Conservation (phyloP, 176 grass and related monocot genomes). For the Leersia perrieri region DNA sequence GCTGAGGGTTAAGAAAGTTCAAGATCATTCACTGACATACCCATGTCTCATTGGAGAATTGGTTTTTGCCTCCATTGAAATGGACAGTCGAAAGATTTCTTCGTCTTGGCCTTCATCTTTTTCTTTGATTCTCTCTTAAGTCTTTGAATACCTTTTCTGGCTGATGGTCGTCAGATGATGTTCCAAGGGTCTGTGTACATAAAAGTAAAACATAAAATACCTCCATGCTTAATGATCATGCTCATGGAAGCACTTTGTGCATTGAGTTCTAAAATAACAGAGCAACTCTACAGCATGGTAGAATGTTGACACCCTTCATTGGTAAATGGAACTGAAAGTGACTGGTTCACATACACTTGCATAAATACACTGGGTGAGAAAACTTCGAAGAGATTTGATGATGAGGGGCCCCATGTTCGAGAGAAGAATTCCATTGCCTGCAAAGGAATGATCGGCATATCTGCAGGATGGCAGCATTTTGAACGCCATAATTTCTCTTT, state of each 20-base stretch:
- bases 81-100: background rate
- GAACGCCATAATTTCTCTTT: constrained; percentile 48
- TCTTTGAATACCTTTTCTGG: background rate
- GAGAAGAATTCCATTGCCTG: constrained; percentile 84
- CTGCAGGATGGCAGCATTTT: constrained; percentile 35
- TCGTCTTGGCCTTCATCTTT: background rate
- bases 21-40: constrained; percentile 8
- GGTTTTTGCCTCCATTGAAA: background rate
- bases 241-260: background rate
- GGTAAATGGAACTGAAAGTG: constrained; percentile 20
- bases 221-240: background rate
- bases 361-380: constrained; percentile 65
- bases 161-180: constrained; percentile 13
- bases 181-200: constrained; percentile 27
- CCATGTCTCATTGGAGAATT: constrained; percentile 38
- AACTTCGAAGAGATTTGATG: constrained; percentile 83
- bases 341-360: constrained; percentile 12
- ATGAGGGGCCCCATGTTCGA: constrained; percentile 88
- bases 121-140: background rate
- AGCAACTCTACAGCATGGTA: background rate
- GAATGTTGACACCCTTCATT: background rate
- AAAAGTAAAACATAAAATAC: background rate
- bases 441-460: constrained; percentile 59
- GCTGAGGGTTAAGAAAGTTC: background rate
- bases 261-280: background rate